Conservation (phyloP, 768 basidiomycete species). For the Pisolithus microcarpus region DNA sequence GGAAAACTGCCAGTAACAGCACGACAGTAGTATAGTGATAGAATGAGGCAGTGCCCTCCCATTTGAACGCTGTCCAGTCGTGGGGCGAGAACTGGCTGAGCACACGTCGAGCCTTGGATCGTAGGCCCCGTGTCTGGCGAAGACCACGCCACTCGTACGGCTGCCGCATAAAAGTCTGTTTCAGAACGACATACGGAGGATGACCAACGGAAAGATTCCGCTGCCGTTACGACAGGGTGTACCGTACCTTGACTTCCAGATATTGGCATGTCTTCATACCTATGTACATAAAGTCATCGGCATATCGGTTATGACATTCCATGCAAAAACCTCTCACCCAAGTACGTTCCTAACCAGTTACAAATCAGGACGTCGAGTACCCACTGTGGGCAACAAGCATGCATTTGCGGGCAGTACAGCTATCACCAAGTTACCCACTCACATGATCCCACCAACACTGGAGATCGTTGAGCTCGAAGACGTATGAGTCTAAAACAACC, state of each 20-base stretch:
- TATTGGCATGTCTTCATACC: slow-evolving; percentile 86
- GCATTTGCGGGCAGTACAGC: slow-evolving; percentile 8
- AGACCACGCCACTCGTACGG: slow-evolving; percentile 84
- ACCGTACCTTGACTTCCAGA: slow-evolving; percentile 73
- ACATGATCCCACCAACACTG: slow-evolving; percentile 96
- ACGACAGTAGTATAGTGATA: slow-evolving; percentile 71
- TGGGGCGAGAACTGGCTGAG: slow-evolving; percentile 81
- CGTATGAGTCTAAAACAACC: slow-evolving; percentile 19
- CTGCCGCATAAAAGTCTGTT: slow-evolving; percentile 29
- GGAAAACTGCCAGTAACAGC: slow-evolving; percentile 65
- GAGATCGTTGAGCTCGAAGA: slow-evolving; percentile 11
- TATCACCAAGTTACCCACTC: slow-evolving; percentile 23
- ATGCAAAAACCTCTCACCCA: slow-evolving; percentile 40
- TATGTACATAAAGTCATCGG: slow-evolving; percentile 22
- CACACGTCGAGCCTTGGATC: slow-evolving; percentile 73
- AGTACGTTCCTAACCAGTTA: slow-evolving; percentile 83
- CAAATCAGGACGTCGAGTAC: slow-evolving; percentile 79
- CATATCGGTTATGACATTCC: slow-evolving; percentile 6
- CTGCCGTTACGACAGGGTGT: not conserved
- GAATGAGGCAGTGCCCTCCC: slow-evolving; percentile 75
- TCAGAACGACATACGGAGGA: not conserved
- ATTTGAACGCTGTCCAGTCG: slow-evolving; percentile 83
- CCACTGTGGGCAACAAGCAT: slow-evolving; percentile 46
- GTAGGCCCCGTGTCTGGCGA: slow-evolving; percentile 67
- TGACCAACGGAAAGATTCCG: not conserved